Evolutionary conservation across 257 asterid genomes (phyloP), one percentile per base, ranked within the genome.

Genomic region (Avicennia marina): DNA sequence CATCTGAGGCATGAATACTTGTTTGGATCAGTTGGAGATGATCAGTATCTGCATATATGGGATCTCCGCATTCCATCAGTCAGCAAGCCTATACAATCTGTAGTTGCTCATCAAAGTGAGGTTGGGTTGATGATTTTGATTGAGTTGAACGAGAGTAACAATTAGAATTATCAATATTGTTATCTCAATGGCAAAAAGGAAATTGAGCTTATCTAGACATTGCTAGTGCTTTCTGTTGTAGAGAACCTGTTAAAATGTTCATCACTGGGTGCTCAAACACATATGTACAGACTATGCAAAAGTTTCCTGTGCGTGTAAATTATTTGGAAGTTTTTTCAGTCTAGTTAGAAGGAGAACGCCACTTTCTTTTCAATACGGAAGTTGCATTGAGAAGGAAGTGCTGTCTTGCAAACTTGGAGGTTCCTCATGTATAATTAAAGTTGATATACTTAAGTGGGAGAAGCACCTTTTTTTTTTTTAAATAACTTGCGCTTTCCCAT

Each of bases 11-110:
- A 86, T 40, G 95, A 83, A 58, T 63, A 78, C 42, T 72, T 83
- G 62, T 86, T 86, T 78, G 95, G 95, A 62, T 86, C 95, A 2
- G 94, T 78, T 69, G 95, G 95, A 53, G 94, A 86, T 75, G 94
- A 86, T 63, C 85, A 75, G 43, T 77, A 81, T 67, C 70, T 86
- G 69, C 85, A 81, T 49, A 43, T 83, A 50, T 77, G 90, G 87
- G 95, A 83, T 81, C 79, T 83, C 21, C 86, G 95, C 15, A 60
- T 74, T 40, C 73, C 90, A 55, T 66, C 82, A 32, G 65, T 40
- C 38, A 68, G 63, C 65, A 86, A 83, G 70, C 95, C 95, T 20
- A 64, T 72, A 46, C 90, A 86, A 47, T 86, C 94, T 64, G 95
- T 86, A 32, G 75, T 83, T 55, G 95, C 95, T 58, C 95, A 86